Evolutionary conservation across 305 asterid genomes (phyloP).

Genomic region (Ilex paraguariensis): DNA sequence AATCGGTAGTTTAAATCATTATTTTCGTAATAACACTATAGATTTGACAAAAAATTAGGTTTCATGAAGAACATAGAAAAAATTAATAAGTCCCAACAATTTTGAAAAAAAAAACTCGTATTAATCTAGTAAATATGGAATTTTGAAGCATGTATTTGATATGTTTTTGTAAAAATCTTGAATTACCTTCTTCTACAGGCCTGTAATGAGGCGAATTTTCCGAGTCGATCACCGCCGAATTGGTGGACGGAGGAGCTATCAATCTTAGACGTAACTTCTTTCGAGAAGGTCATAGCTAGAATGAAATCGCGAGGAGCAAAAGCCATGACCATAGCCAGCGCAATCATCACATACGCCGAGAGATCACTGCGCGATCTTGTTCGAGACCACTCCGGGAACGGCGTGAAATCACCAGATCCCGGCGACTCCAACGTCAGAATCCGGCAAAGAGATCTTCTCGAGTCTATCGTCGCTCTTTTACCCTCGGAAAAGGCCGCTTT

Average conservation of each 20-base stretch:
- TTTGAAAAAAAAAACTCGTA: too few relatives aligned
- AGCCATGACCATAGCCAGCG: conserved; percentile 70
- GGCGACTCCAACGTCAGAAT: conserved; percentile 35
- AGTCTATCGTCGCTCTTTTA: conserved; percentile 55
- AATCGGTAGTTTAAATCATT: background rate
- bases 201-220: conserved; percentile 84
- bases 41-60: too few relatives aligned
- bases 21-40: too few relatives aligned
- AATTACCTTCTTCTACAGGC: conserved; percentile 37
- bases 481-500: conserved; percentile 71
- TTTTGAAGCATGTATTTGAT: too few relatives aligned
- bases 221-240: conserved; percentile 90
- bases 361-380: conserved; percentile 68
- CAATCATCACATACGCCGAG: conserved; percentile 78
- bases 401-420: conserved; percentile 20
- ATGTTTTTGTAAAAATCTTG: too few relatives aligned
- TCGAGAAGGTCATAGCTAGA: conserved; percentile 48
- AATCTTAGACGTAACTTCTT: conserved; percentile 56
- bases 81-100: too few relatives aligned
- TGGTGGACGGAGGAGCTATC: conserved; percentile 99
- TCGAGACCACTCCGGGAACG: conserved; percentile 70
- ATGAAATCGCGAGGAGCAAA: conserved; percentile 78
- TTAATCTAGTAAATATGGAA: too few relatives aligned
- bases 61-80: too few relatives aligned
- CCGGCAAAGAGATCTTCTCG: conserved; percentile 60